Conservation (phyloP, 257 asterid genomes). For the Petunia axillaris region DNA sequence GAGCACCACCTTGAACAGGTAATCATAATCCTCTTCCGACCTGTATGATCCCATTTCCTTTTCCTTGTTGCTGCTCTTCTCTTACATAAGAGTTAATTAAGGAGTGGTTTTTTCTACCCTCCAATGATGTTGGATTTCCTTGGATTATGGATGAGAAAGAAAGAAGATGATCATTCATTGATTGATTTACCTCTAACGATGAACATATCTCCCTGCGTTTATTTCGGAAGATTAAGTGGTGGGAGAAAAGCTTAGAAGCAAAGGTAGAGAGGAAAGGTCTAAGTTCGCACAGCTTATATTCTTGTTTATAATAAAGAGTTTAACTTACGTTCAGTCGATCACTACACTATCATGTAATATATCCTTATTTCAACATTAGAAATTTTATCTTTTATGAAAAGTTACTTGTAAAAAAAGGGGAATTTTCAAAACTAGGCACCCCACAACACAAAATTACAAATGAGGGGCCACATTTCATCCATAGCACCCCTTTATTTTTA, state of each 20-base stretch:
- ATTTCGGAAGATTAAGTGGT: background rate
- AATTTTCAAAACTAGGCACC: no score
- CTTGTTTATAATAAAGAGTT: no score
- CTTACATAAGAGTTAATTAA: background rate
- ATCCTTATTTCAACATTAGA: no score
- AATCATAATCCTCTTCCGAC: conserved; percentile 53
- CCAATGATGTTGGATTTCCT: background rate
- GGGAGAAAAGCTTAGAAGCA: background rate
- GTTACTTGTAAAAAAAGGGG: no score
- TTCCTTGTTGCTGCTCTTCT: background rate
- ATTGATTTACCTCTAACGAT: background rate
- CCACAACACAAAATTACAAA: no score
- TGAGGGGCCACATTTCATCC: no score
- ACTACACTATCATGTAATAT: no score
- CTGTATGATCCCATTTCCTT: conserved; percentile 42
- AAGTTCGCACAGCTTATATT: no score
- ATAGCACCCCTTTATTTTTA: no score
- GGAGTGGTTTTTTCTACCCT: conserved; percentile 5
- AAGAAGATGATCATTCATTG: background rate
- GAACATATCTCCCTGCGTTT: background rate
- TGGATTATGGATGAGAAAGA: background rate
- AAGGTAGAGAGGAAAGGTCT: background rate
- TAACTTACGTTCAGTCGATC: no score
- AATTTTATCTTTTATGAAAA: no score
- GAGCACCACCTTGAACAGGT: conserved; percentile 52